Evolutionary conservation across 2,329 filamentous ascomycete genomes (phyloP).

Genomic region (Epichloe uncinata): DNA sequence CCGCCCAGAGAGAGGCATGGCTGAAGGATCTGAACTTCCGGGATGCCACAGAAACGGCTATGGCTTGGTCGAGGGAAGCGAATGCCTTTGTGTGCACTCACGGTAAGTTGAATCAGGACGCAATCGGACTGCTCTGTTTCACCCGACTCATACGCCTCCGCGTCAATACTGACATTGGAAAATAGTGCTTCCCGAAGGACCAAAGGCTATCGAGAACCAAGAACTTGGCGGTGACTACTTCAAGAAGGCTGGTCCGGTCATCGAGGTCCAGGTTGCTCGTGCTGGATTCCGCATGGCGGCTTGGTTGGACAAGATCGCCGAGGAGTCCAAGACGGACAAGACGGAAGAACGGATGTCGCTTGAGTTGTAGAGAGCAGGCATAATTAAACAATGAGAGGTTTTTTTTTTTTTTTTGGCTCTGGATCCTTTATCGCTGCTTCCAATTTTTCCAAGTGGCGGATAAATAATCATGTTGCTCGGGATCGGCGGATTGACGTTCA

Average conservation of each 20-base stretch:
- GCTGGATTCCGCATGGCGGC: conserved; percentile 56
- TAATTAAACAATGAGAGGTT: neutral
- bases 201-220: conserved; percentile 40
- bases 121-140: neutral
- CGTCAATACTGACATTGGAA: neutral
- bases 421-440: neutral
- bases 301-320: conserved; percentile 51
- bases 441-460: neutral
- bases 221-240: conserved; percentile 53
- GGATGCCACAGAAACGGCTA: conserved; percentile 39
- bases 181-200: conserved; percentile 47
- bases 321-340: conserved; percentile 17
- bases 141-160: neutral
- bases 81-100: conserved; percentile 50
- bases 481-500: neutral
- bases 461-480: neutral
- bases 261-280: conserved; percentile 53
- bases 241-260: conserved; percentile 45
- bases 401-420: neutral
- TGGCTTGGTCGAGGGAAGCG: conserved; percentile 50
- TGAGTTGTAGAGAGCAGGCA: conserved; percentile 15
- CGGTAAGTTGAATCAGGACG: conserved; percentile 27
- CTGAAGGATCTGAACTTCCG: conserved; percentile 40
- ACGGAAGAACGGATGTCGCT: conserved; percentile 11
- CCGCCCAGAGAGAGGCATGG: conserved; percentile 38